Conservation (phyloP, 2,329 filamentous ascomycete species). For the Curvularia verruculosa region DNA sequence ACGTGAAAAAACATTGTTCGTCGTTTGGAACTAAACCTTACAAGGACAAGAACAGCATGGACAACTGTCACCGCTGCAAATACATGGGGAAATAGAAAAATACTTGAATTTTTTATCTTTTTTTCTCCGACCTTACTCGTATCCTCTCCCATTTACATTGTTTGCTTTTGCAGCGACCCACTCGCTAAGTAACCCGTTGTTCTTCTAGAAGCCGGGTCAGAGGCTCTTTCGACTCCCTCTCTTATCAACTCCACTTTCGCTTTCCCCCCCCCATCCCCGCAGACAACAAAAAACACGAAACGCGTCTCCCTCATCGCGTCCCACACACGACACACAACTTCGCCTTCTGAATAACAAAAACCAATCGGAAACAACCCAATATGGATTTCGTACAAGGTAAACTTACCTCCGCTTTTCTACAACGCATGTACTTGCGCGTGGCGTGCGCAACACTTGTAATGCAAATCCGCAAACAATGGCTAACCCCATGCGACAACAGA, state of each 20-base stretch:
- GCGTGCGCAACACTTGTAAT: background rate
- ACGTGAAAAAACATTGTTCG: conserved; percentile 6
- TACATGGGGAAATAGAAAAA: conserved; percentile 7
- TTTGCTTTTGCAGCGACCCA: background rate
- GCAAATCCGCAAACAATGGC: conserved; percentile 1
- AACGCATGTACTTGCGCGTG: background rate
- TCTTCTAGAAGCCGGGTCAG: background rate
- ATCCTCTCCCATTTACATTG: no score
- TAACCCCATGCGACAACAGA: conserved; percentile 38
- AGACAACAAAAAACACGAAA: conserved; percentile 8
- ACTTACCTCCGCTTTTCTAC: no score
- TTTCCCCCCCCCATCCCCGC: background rate
- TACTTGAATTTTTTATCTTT: background rate
- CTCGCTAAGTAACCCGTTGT: background rate
- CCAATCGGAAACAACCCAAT: conserved; percentile 18
- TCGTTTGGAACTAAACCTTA: conserved; percentile 1
- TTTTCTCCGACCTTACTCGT: background rate
- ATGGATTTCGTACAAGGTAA: conserved; percentile 43
- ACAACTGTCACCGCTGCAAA: conserved; percentile 22
- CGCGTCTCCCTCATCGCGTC: conserved; percentile 22
- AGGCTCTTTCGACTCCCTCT: background rate
- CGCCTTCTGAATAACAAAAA: background rate
- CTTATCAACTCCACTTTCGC: conserved; percentile 1
- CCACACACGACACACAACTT: conserved; percentile 14
- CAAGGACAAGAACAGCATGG: conserved; percentile 9